A percentile compares a stretch with the other conserved stretches of the same genome.
These are phyloP conservation scores for Trametes gibbosa DNA, from an alignment of 768 basidiomycete genomes.

Conservation along the genomic window DNA sequence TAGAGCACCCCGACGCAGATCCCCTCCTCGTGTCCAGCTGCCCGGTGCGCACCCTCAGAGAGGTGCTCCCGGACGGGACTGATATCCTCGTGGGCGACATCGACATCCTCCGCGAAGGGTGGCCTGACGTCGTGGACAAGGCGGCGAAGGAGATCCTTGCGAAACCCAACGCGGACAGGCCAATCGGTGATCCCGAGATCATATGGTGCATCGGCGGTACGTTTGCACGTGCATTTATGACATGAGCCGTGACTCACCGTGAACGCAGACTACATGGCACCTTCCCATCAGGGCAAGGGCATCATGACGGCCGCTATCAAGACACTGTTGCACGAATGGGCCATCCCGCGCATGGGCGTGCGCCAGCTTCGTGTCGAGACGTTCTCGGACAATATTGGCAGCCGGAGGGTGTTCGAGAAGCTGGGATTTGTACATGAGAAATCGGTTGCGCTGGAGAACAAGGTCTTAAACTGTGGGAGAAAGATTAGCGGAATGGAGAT, in stretches of 20 bases:
- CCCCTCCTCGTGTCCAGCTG: slow-evolving; percentile 40
- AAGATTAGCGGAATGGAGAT: slow-evolving; percentile 22
- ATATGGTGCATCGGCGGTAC: slow-evolving; percentile 62
- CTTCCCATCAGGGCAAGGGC: slow-evolving; percentile 61
- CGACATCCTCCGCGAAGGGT: slow-evolving; percentile 29
- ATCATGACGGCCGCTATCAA: slow-evolving; percentile 70
- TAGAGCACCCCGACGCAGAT: slow-evolving; percentile 11
- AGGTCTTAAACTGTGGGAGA: slow-evolving; percentile 37
- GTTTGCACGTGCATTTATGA: slow-evolving; percentile 13
- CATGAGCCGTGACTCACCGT: not conserved
- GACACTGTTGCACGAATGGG: slow-evolving; percentile 57
- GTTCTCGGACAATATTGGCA: slow-evolving; percentile 55
- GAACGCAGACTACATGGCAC: slow-evolving; percentile 49
- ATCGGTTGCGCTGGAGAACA: slow-evolving; percentile 38
- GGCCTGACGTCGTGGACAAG: slow-evolving; percentile 34
- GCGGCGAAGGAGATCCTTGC: slow-evolving; percentile 36
- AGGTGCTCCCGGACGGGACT: slow-evolving; percentile 52
- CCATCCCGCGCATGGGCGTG: slow-evolving; percentile 60
- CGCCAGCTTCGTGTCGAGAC: slow-evolving; percentile 43
- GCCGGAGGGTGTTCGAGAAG: slow-evolving; percentile 65
- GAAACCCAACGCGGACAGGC: slow-evolving; percentile 40
- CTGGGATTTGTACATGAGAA: slow-evolving; percentile 49
- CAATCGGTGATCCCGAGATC: slow-evolving; percentile 51
- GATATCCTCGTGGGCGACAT: slow-evolving; percentile 53
- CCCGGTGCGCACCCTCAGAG: slow-evolving; percentile 52